Percentiles rank a stretch among this genome's conserved stretches.
Conservation (phyloP, 2,329 filamentous ascomycete genomes). For the Beauveria pseudobassiana region DNA sequence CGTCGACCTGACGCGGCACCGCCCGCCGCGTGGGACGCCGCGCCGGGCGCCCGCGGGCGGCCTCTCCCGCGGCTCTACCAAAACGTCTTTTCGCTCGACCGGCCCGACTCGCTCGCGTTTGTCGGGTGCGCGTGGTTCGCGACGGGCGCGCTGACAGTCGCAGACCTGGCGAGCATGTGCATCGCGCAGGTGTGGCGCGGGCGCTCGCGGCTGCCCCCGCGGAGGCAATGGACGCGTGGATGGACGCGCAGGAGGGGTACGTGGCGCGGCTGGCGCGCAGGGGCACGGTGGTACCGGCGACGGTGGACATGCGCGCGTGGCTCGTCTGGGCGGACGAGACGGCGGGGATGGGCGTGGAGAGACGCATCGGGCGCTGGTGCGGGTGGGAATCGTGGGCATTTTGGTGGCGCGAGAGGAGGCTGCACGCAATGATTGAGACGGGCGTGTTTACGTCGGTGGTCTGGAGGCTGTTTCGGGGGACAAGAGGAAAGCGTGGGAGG, state of each 20-base stretch:
- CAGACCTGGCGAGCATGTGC: constrained; percentile 37
- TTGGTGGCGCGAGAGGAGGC: constrained; percentile 30
- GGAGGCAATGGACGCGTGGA: constrained; percentile 27
- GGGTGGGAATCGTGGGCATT: constrained; percentile 29
- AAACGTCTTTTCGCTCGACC: constrained; percentile 36
- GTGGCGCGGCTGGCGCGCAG: constrained; percentile 21
- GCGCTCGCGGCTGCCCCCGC: constrained; percentile 28
- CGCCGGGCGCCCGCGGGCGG: constrained; percentile 20
- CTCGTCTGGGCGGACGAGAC: constrained; percentile 32
- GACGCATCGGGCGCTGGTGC: constrained; percentile 34
- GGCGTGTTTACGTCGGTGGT: constrained; percentile 34
- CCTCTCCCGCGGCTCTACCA: constrained; percentile 31
- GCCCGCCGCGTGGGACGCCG: constrained; percentile 16
- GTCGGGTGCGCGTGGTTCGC: constrained; percentile 29
- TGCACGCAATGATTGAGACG: constrained; percentile 31
- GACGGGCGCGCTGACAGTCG: constrained; percentile 27
- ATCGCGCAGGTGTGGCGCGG: constrained; percentile 38
- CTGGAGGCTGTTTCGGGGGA: constrained; percentile 33
- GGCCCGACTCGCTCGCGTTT: constrained; percentile 37
- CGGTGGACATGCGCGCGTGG: constrained; percentile 28
- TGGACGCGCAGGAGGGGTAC: constrained; percentile 27
- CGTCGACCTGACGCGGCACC: constrained; percentile 21
- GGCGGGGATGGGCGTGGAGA: constrained; percentile 32
- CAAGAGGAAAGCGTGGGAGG: constrained; percentile 31
- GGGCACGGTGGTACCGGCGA: constrained; percentile 20